Evolutionary conservation across 352 stramenopile genomes (phyloP).

Genomic region (Phytophthora agathidicida): DNA sequence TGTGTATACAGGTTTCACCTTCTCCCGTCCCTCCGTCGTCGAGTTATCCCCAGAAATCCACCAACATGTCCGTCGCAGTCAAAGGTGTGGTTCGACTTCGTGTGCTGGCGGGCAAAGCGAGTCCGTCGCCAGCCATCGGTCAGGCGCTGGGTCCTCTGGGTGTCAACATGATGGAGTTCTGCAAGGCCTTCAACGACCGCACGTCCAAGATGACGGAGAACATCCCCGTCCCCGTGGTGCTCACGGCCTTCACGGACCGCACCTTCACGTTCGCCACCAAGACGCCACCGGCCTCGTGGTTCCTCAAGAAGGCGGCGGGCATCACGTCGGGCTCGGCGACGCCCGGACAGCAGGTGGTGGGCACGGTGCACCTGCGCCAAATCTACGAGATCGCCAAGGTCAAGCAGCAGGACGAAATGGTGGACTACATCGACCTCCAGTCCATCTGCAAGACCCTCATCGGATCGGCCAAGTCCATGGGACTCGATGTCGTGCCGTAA

Average conservation of each 20-base stretch:
- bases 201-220: conserved; percentile 93
- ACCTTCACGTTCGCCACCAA: conserved; percentile 97
- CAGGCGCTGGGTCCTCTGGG: conserved; percentile 95
- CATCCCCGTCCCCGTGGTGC: conserved; percentile 92
- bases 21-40: not conserved
- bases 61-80: conserved; percentile 51
- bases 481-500: conserved; percentile 85
- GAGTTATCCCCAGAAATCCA: conserved; percentile 15
- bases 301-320: conserved; percentile 92
- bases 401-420: conserved; percentile 95
- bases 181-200: conserved; percentile 98
- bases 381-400: conserved; percentile 99
- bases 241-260: conserved; percentile 94
- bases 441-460: conserved; percentile 94
- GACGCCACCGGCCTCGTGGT: conserved; percentile 95
- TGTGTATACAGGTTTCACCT: conserved; percentile 10
- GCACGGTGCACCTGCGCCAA: conserved; percentile 92
- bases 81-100: conserved; percentile 89
- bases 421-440: conserved; percentile 92
- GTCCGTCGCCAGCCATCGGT: conserved; percentile 87
- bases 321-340: conserved; percentile 81
- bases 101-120: conserved; percentile 85
- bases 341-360: conserved; percentile 77
- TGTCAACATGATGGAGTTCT: conserved; percentile 99
- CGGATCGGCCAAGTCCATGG: conserved; percentile 93